Evolutionary conservation across 768 basidiomycete genomes (phyloP).

Genomic region (Mycena vulgaris): DNA sequence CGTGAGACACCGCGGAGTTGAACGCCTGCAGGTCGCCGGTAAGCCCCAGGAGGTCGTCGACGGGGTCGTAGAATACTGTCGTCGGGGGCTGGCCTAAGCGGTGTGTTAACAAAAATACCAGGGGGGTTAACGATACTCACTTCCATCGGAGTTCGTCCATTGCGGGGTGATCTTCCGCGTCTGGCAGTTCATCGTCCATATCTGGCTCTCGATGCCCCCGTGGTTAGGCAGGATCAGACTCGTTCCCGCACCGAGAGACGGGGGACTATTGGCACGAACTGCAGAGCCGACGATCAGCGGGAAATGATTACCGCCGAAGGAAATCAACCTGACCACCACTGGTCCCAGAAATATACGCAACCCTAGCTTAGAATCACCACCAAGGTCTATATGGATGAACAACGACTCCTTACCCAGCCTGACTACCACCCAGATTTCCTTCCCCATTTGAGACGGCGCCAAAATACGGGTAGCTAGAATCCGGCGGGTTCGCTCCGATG

Average conservation of each 20-base stretch:
- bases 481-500: constrained; percentile 1
- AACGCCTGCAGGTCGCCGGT: constrained; percentile 13
- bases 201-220: constrained; percentile 18
- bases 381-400: neutral
- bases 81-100: constrained; percentile 2
- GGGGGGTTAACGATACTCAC: neutral
- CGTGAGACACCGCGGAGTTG: neutral
- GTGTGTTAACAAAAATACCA: neutral
- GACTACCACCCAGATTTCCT: neutral
- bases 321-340: constrained; percentile 5
- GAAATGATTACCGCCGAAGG: neutral
- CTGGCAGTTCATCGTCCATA: constrained; percentile 26
- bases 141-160: constrained; percentile 21
- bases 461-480: neutral
- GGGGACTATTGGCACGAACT: constrained; percentile 5
- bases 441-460: constrained; percentile 1
- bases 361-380: neutral
- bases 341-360: constrained; percentile 7
- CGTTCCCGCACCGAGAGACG: constrained; percentile 12
- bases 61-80: constrained; percentile 19
- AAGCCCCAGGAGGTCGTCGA: neutral
- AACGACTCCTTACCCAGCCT: neutral
- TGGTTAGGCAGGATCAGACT: neutral
- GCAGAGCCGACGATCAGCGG: neutral
- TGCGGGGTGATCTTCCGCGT: constrained; percentile 13